These are phyloP conservation scores for Claviceps arundinis DNA, from an alignment of 2,329 filamentous ascomycete species.

Conservation along the genomic window DNA sequence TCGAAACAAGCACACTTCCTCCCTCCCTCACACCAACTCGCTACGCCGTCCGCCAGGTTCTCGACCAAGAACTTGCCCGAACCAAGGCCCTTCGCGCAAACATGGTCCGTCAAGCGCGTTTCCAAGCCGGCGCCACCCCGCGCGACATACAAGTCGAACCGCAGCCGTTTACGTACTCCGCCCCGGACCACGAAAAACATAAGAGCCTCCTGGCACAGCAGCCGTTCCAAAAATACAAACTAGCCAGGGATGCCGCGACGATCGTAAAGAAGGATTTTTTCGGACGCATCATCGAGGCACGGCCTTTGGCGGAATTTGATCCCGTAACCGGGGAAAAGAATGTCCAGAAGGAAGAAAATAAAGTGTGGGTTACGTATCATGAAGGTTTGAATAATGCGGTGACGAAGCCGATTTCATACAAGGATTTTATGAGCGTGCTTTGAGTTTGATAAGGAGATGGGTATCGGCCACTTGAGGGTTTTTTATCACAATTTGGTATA, in stretches of 20 bases:
- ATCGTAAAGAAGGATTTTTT: constrained; percentile 72
- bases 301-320: constrained; percentile 26
- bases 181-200: not conserved
- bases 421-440: constrained; percentile 60
- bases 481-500: not conserved
- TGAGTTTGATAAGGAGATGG: constrained; percentile 17
- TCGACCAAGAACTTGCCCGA: constrained; percentile 79
- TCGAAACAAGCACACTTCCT: constrained; percentile 50
- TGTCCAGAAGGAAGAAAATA: constrained; percentile 33
- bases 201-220: not conserved
- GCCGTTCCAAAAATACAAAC: constrained; percentile 20
- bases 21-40: constrained; percentile 58
- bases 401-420: constrained; percentile 69
- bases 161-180: constrained; percentile 4
- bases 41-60: constrained; percentile 86
- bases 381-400: constrained; percentile 91
- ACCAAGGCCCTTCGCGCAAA: constrained; percentile 55
- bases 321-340: constrained; percentile 21
- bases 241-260: constrained; percentile 22
- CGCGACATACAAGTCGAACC: not conserved
- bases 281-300: constrained; percentile 50
- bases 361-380: constrained; percentile 79
- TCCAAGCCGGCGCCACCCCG: constrained; percentile 34
- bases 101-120: constrained; percentile 51
- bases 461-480: not conserved